These are phyloP conservation scores for Mariannaea sp. DNA, from an alignment of 2,329 filamentous ascomycete genomes.

Conservation along the genomic window DNA sequence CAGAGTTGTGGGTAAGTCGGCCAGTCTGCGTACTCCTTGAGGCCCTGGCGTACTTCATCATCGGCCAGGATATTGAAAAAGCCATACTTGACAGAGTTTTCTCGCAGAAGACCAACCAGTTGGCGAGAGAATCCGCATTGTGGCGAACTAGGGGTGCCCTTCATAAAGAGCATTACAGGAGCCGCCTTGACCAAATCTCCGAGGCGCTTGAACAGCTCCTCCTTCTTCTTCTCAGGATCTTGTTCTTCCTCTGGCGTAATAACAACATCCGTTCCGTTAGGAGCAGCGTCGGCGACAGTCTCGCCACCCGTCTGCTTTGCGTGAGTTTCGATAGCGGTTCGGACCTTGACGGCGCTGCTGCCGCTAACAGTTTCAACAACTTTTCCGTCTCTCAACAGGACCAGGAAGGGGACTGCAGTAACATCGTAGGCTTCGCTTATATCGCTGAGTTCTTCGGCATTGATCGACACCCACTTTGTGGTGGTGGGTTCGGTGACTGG, in stretches of 20 bases:
- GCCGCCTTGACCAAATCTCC: slow-evolving; percentile 89
- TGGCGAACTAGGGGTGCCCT: slow-evolving; percentile 85
- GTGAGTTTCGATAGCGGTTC: slow-evolving; percentile 83
- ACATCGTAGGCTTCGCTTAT: slow-evolving; percentile 93
- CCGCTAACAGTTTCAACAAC: slow-evolving; percentile 87
- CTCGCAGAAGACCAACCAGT: slow-evolving; percentile 82
- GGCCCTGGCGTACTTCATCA: slow-evolving; percentile 91
- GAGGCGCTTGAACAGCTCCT: slow-evolving; percentile 82
- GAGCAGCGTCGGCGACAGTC: slow-evolving; percentile 42
- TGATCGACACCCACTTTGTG: slow-evolving; percentile 85
- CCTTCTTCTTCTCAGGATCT: slow-evolving; percentile 68
- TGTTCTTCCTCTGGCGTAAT: slow-evolving; percentile 51
- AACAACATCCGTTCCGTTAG: slow-evolving; percentile 46
- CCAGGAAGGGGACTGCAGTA: slow-evolving; percentile 89
- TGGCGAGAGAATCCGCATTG: slow-evolving; percentile 95
- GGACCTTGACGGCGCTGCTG: slow-evolving; percentile 84
- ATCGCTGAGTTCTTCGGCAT: slow-evolving; percentile 92
- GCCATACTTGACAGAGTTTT: slow-evolving; percentile 91
- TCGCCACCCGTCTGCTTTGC: slow-evolving; percentile 55
- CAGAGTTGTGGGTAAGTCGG: slow-evolving; percentile 96
- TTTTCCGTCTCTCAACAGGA: slow-evolving; percentile 75
- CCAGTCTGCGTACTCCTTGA: slow-evolving; percentile 99
- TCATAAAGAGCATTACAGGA: slow-evolving; percentile 99
- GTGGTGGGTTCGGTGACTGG: slow-evolving; percentile 66
- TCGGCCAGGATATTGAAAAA: slow-evolving; percentile 99